Evolutionary conservation across 306 rosid genomes (phyloP), one percentile per base, ranked within the genome.

Genomic region (Cucumis hystrix): DNA sequence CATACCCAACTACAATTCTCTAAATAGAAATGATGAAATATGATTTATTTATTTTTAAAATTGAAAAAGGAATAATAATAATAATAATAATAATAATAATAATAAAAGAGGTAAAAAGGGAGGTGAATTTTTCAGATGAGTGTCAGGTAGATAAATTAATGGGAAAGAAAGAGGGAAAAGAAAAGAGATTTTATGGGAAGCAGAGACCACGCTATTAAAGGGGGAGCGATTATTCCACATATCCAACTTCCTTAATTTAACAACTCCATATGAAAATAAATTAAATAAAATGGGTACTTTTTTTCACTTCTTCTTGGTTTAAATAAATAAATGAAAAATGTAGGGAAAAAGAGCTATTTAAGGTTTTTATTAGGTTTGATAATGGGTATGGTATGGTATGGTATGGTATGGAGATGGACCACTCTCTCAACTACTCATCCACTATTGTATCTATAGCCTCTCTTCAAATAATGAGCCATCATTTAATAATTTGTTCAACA

Each of bases 151-250:
- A 63, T 21, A 72, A 80, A 80, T 30, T 12, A 63, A 63, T 33
- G 59, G 13, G 0, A 25, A 66, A 13, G 37, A 51, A 40, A 58
- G 30, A 14, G 65, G 47, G 37, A 51, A 77, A 76, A 55, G 6
- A 68, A 23, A 11, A 20, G 58, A 52, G 58, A 52, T 61, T 82
- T 71, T 75, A 78, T 52, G 75, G 80, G 82, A 78, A 84, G 52
- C 41, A 61, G 80, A 81, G 80, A 78, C 80, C 87, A 81, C 82
- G 84, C 84, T 56, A 30, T 73, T 55, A 80, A 84, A 80, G 77
- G 6, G 63, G 18, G 49, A 21, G 10, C 21, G 41, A 73, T 20
- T 64, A 64, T 57, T 41, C 66, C 68, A 40, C 63, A 7, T 2
- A 55, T 28, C 67, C 23, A 71, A 21, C 55, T 72, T 65, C 63